phyloP scores from a whole-genome alignment of 1,284 basidiomycete species.

The Moniliella sp. region DNA sequence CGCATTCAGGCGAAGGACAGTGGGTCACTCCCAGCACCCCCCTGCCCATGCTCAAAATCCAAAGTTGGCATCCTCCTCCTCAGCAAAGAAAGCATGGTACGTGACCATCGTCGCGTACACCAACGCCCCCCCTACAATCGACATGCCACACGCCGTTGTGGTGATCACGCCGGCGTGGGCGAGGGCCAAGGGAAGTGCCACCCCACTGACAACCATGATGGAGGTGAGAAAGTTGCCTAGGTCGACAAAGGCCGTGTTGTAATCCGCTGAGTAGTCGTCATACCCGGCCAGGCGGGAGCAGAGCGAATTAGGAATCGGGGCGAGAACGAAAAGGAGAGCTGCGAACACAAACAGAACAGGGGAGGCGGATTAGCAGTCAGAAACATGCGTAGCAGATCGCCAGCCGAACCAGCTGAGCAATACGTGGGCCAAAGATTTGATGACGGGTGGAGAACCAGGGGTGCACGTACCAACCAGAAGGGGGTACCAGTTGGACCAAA shows the following conservation, averaged over 20 bases:
- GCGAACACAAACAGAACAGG: constrained; percentile 3
- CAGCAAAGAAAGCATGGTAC: constrained; percentile 24
- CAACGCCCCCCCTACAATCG: constrained; percentile 71
- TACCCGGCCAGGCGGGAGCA: constrained; percentile 39
- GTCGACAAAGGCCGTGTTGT: constrained; percentile 44
- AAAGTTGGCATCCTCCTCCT: constrained; percentile 19
- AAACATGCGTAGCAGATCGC: neutral
- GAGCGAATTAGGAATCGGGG: constrained; percentile 79
- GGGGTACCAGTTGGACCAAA: constrained; percentile 91
- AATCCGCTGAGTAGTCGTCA: constrained; percentile 41
- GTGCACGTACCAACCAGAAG: constrained; percentile 58
- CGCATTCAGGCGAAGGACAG: too few species aligned
- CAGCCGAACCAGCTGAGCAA: too few species aligned
- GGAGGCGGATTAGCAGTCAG: neutral
- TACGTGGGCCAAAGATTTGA: too few species aligned
- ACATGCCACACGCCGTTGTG: constrained; percentile 71
- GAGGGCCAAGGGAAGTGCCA: constrained; percentile 77
- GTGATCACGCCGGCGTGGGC: constrained; percentile 75
- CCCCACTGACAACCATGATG: constrained; percentile 68
- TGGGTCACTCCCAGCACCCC: too few species aligned
- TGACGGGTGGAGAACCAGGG: too few species aligned
- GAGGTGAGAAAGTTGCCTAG: constrained; percentile 91
- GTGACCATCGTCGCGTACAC: constrained; percentile 61
- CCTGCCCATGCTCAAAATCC: too few species aligned
- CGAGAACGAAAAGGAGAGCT: constrained; percentile 85